Evolutionary conservation across 495 filamentous ascomycete genomes (phyloP), one percentile per base, ranked within the genome.

Genomic region (Daldinia vernicosa): DNA sequence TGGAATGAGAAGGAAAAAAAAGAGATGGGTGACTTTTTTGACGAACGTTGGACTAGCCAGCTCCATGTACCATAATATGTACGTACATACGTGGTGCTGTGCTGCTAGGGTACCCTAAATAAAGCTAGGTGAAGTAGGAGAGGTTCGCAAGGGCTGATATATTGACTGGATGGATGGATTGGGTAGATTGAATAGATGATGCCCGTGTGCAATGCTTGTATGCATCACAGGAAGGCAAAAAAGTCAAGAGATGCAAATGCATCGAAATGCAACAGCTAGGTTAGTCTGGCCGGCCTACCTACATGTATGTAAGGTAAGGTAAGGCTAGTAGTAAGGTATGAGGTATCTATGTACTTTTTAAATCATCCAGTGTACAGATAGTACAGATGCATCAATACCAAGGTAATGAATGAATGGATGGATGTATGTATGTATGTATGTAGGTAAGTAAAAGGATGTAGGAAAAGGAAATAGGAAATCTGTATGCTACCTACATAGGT

Each of bases 31-130:
- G 50, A 53, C 50, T 53, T 53, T 53, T 53, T 30, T 53, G 24
- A 53, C 27, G 50, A 53, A 53, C 24, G 50, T 53, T 30, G 50
- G 50, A 53, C 50, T 57, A 65, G 37, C 39, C 40, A 47, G 62
- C 30, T 65, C 57, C 62, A 56, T 56, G 37, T 53, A 53, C 15
- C 24, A 28, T 28, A 27, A 30, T 53, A 53, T 30, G 27, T 53
- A 53, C 50, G 50, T 53, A 47, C 43, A 47, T 47, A 47, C 43
- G 43, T 47, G 43, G 43, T 47, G 43, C 43, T 24, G 51, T 58
- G 50, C 55, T 62, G 37, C 63, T 37, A 58, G 69, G 69, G 59
- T 67, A 62, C 59, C 64, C 69, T 71, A 53, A 71, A 72, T 63
- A 67, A 67, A 67, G 60, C 67, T 62, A 66, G 63, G 63, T 60